Evolutionary conservation across 495 filamentous ascomycete genomes (phyloP), one percentile per base, ranked within the genome.

Genomic region (Trichoderma asperelloides): DNA sequence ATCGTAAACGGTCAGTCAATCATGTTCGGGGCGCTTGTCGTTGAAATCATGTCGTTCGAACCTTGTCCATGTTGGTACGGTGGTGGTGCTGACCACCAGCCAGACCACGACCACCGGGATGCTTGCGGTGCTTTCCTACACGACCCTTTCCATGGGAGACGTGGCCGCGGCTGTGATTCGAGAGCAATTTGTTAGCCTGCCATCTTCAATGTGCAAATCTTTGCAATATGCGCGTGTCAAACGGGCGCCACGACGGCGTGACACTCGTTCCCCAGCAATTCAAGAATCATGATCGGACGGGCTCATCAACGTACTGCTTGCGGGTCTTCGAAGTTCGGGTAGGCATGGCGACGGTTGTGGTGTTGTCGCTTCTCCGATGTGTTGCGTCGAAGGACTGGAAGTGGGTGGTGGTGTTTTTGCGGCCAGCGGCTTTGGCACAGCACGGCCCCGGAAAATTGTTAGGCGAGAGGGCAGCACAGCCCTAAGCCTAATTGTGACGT

Each of bases 41-140:
- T 37, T 23, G n/a, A 15, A n/a, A 18, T 62, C 23, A 18, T 25
- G 18, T 63, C 39, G 65, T 55, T 51, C 65, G 76, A 72, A 75
- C 75, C 40, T 95, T 95, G 82, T 96, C 92, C 73, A 96, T 82
- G 83, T 96, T 96, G 73, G 91, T 96, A 70, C 90, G 82, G 86
- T 95, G 91, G 84, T 97, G 93, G 84, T 97, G 93, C 82, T 90
- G 87, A 85, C 92, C 93, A 92, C 92, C 93, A 78, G 93, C 93
- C 83, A 96, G 88, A 92, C 91, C 91, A 79, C 91, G 88, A 88
- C 91, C 91, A 92, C 91, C 91, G 77, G 90, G 90, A 77, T 91
- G 89, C 88, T 95, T 96, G 74, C 91, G 85, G 87, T 95, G 91
- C 86, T 96, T 95, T 73, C 91, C 91, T 74, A 96, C 76, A 84